A percentile compares a stretch with the other conserved stretches of the same genome.
Evolutionary conservation across 225 moss, liverwort and hornwort species (phyloP).

Genomic region (Anthoceros angustus): DNA sequence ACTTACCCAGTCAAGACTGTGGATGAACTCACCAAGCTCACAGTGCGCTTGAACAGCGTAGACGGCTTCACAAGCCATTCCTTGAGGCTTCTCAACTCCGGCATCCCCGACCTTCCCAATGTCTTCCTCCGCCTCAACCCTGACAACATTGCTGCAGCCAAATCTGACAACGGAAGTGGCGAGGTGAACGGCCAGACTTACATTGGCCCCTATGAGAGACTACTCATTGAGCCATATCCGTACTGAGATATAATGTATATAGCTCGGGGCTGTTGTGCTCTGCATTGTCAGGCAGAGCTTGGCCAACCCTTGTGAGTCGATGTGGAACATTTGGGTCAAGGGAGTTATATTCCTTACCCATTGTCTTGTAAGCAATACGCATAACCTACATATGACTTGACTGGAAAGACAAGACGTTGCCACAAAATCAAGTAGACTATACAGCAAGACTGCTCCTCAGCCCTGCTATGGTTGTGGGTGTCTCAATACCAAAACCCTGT

Average conservation of each 20-base stretch:
- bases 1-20: neutral
- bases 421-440: no score
- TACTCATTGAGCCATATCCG: neutral
- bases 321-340: no score
- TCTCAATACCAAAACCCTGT: no score
- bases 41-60: neutral
- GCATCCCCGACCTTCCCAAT: neutral
- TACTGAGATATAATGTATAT: neutral
- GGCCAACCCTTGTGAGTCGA: no score
- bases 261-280: no score
- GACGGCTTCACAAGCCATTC: neutral
- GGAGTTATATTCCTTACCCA: no score
- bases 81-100: neutral
- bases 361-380: no score
- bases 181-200: slow-evolving; percentile 2
- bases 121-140: neutral
- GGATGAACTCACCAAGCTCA: neutral
- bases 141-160: neutral
- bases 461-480: no score
- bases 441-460: no score
- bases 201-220: neutral
- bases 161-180: neutral
- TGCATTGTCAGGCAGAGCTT: no score
- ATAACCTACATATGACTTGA: no score
- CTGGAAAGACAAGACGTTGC: no score